These are phyloP conservation scores for Tinospora cordifolia DNA, from an alignment of 164 flowering plant genomes.

Conservation along the genomic window DNA sequence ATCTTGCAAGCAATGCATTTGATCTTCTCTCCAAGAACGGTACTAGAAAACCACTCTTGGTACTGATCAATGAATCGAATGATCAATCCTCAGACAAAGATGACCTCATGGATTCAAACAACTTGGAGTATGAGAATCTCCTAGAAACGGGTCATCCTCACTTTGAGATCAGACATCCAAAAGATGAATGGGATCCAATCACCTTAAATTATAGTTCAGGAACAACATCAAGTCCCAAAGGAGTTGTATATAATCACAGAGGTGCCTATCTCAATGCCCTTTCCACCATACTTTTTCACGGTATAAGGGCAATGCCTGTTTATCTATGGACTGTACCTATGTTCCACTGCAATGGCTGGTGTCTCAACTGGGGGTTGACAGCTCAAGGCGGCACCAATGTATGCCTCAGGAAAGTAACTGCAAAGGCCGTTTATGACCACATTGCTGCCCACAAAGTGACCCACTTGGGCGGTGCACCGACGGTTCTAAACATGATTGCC, in stretches of 20 bases:
- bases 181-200: conserved; percentile 65
- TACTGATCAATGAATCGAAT: conserved; percentile 33
- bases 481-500: conserved; percentile 50
- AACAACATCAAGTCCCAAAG: conserved; percentile 77
- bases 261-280: conserved; percentile 73
- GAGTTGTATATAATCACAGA: conserved; percentile 73
- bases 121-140: conserved; percentile 41
- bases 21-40: conserved; percentile 24
- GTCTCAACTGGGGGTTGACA: conserved; percentile 63
- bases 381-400: conserved; percentile 74
- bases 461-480: conserved; percentile 72
- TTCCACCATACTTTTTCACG: conserved; percentile 37
- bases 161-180: conserved; percentile 42
- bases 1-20: conserved; percentile 35
- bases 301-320: conserved; percentile 49
- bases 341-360: conserved; percentile 95
- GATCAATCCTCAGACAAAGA: conserved; percentile 5
- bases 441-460: conserved; percentile 53
- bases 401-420: conserved; percentile 42
- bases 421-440: conserved; percentile 42
- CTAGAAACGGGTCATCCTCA: conserved; percentile 29
- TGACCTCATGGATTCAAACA: background rate
- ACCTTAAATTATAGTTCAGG: conserved; percentile 73
- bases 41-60: conserved; percentile 30
- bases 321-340: conserved; percentile 78